Percentiles rank a stretch among this genome's conserved stretches.
phyloP scores from a whole-genome alignment of 495 filamentous ascomycete species.

The Daldinia decipiens region DNA sequence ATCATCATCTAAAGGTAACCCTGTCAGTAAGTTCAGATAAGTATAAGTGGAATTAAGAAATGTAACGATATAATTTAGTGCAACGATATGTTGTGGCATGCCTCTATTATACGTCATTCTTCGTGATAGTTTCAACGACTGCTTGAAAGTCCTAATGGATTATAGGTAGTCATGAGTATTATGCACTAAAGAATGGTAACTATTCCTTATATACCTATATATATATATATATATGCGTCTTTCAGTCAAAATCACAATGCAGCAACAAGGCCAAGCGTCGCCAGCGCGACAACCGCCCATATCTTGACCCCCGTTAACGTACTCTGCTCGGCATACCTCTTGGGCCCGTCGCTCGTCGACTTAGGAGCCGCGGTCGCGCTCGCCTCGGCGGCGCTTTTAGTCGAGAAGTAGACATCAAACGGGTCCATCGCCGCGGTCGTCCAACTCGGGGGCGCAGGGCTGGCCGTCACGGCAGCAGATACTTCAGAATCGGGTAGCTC shows the following conservation, averaged over 20 bases:
- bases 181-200: too few species aligned
- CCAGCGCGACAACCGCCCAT: conserved; percentile 21
- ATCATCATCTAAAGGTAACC: conserved; percentile 25
- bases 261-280: conserved; percentile 19
- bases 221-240: background rate
- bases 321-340: conserved; percentile 3
- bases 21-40: background rate
- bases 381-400: conserved; percentile 2
- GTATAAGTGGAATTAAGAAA: too few species aligned
- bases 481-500: conserved; percentile 22
- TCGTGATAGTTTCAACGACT: too few species aligned
- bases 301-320: conserved; percentile 9
- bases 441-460: conserved; percentile 37
- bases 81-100: too few species aligned
- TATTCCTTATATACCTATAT: too few species aligned
- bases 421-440: conserved; percentile 28
- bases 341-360: conserved; percentile 13
- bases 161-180: too few species aligned
- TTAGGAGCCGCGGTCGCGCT: conserved; percentile 22
- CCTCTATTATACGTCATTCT: too few species aligned
- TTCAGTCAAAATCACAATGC: conserved; percentile 12
- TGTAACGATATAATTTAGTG: too few species aligned
- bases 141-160: too few species aligned
- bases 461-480: conserved; percentile 27
- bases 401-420: conserved; percentile 9